A percentile compares a stretch with the other conserved stretches of the same genome.
Conservation (phyloP, 1,139 yeast genomes). For the Lizanozyma gosingica region DNA sequence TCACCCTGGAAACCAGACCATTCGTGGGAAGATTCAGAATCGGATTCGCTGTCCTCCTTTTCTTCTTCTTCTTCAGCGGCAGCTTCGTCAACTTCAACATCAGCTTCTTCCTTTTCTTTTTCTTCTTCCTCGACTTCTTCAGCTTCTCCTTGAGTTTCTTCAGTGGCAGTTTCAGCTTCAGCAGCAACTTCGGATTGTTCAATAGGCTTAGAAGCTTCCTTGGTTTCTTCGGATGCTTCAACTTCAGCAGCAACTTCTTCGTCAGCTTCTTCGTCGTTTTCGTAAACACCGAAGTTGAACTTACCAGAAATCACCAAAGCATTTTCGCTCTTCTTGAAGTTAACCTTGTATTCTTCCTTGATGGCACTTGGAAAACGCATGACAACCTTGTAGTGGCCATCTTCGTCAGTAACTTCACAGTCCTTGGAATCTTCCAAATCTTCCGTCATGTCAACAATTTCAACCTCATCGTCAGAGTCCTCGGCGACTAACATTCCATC, state of each 20-base stretch:
- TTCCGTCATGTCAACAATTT: slow-evolving; percentile 32
- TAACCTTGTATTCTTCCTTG: slow-evolving; percentile 34
- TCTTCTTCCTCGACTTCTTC: slow-evolving; percentile 9
- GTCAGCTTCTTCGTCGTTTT: slow-evolving; percentile 15
- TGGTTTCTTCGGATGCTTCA: slow-evolving; percentile 4
- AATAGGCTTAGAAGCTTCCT: too few relatives aligned
- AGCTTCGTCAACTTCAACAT: slow-evolving; percentile 6
- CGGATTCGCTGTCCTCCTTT: background rate
- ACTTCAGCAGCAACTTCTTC: slow-evolving; percentile 10
- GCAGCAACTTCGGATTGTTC: slow-evolving; percentile 3
- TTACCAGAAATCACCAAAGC: slow-evolving; percentile 37
- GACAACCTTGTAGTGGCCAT: slow-evolving; percentile 32
- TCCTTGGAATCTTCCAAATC: slow-evolving; percentile 39
- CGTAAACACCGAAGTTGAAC: slow-evolving; percentile 23
- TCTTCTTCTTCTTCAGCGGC: slow-evolving; percentile 3
- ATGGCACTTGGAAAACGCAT: slow-evolving; percentile 38
- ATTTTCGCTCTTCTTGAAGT: slow-evolving; percentile 34
- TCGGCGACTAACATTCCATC: slow-evolving; percentile 20
- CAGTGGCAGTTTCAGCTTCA: slow-evolving; percentile 4
- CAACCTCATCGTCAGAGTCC: slow-evolving; percentile 20
- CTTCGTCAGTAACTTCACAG: slow-evolving; percentile 34
- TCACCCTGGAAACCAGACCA: slow-evolving; percentile 2
- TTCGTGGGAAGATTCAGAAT: slow-evolving; percentile 4
- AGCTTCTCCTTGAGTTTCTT: slow-evolving; percentile 9
- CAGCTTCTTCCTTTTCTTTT: slow-evolving; percentile 8